Conservation (phyloP, 1,284 basidiomycete genomes). For the Moesziomyces antarcticus region DNA sequence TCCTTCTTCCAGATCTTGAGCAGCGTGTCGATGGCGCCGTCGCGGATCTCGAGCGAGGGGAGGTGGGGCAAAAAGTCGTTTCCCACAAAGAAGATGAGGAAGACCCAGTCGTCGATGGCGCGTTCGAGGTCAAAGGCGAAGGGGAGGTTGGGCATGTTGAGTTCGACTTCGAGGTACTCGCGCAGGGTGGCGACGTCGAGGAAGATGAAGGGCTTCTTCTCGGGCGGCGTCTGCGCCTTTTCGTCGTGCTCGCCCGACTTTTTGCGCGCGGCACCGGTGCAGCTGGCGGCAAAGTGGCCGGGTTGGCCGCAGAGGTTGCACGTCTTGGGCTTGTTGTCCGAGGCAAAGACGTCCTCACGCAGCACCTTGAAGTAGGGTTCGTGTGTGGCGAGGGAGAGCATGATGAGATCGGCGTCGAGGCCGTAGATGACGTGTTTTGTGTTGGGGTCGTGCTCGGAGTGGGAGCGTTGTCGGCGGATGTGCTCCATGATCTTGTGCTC, state of each 20-base stretch:
- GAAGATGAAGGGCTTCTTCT: slow-evolving; percentile 99
- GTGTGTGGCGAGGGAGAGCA: slow-evolving; percentile 97
- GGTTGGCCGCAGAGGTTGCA: slow-evolving; percentile 93
- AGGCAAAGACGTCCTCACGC: slow-evolving; percentile 95
- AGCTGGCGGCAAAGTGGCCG: slow-evolving; percentile 93
- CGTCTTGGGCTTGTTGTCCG: slow-evolving; percentile 72
- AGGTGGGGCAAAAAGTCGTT: slow-evolving; percentile 99
- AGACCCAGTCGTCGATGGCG: slow-evolving; percentile 99
- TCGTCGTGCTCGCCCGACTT: slow-evolving; percentile 71
- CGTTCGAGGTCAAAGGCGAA: slow-evolving; percentile 96
- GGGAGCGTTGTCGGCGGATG: slow-evolving; percentile 88
- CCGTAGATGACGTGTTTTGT: slow-evolving; percentile 98
- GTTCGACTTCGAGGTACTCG: slow-evolving; percentile 96
- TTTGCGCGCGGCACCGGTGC: slow-evolving; percentile 71
- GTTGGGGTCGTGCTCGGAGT: slow-evolving; percentile 91
- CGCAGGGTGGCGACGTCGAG: slow-evolving; percentile 93
- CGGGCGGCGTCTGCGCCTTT: slow-evolving; percentile 66
- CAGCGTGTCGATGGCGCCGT: slow-evolving; percentile 97
- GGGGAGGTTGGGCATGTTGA: slow-evolving; percentile 79
- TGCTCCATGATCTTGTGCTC: slow-evolving; percentile 99
- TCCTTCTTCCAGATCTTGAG: slow-evolving; percentile 95
- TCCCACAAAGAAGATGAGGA: slow-evolving; percentile 99
- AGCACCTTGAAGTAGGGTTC: slow-evolving; percentile 97
- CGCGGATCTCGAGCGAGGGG: slow-evolving; percentile 96
- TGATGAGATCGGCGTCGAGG: slow-evolving; percentile 97